phyloP scores from a whole-genome alignment of 2,329 filamentous ascomycete species.

The Beauveria sp. region DNA sequence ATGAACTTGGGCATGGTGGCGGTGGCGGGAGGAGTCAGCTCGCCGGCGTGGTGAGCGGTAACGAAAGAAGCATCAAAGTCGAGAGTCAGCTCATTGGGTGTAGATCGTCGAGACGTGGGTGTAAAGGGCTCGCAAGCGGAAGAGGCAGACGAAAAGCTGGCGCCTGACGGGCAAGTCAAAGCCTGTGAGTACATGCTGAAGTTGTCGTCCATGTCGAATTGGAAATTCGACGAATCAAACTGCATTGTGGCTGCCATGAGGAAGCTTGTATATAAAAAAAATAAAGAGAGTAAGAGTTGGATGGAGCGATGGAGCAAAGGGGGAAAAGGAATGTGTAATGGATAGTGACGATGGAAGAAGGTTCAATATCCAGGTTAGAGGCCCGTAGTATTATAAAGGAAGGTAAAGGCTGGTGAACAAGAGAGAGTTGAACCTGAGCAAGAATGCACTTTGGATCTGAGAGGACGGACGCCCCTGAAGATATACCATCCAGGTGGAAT shows the following conservation, averaged over 20 bases:
- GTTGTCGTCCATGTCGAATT: slow-evolving; percentile 33
- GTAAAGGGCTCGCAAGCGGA: slow-evolving; percentile 36
- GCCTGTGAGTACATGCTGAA: slow-evolving; percentile 30
- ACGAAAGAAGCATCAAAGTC: slow-evolving; percentile 27
- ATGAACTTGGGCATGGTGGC: slow-evolving; percentile 26
- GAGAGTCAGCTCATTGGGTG: slow-evolving; percentile 30
- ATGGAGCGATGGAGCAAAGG: background rate
- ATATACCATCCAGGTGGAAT: slow-evolving; percentile 34
- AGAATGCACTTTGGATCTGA: slow-evolving; percentile 14
- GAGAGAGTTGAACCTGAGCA: slow-evolving; percentile 9
- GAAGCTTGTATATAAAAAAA: background rate
- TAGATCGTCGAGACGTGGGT: slow-evolving; percentile 36
- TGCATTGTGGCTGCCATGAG: slow-evolving; percentile 22
- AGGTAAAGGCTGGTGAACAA: slow-evolving; percentile 4
- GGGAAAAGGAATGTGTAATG: slow-evolving; percentile 10
- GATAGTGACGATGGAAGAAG: background rate
- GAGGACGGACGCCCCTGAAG: slow-evolving; percentile 31
- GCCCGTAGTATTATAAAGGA: slow-evolving; percentile 11
- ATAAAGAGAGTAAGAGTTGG: slow-evolving; percentile 9
- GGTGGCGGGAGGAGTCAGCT: slow-evolving; percentile 29
- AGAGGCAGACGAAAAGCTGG: slow-evolving; percentile 33
- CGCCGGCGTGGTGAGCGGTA: slow-evolving; percentile 22
- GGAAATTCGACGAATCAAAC: slow-evolving; percentile 30
- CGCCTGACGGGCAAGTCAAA: slow-evolving; percentile 28
- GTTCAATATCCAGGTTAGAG: slow-evolving; percentile 10